Base-by-base conservation (phyloP, 352 stramenopile genomes). In the Ophiocytium majus region DNA sequence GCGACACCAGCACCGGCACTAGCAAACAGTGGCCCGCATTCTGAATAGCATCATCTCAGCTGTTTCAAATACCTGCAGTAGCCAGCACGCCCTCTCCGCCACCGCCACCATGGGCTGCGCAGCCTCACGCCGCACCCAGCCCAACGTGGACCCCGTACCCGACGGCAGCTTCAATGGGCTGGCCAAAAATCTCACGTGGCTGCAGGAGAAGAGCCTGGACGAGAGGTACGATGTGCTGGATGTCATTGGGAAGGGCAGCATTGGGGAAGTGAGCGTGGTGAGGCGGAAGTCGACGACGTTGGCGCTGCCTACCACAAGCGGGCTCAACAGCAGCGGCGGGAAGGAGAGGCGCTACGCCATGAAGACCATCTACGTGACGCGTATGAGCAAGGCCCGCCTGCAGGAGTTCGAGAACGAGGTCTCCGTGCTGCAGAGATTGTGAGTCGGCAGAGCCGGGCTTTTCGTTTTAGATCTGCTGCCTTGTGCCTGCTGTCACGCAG, bases 401-500 rank as follows among this genome's bases (percentile, higher is more conserved):
- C 63, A 83, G 50, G 84, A 88, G 50, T 88, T 88, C 79, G 81
- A 88, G 32, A 88, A 88, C 81, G 84, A 88, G 79, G 81, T 86
- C 28, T 28, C 35, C 36, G 49, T 81, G 5, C 75, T 81, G 32
- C 75, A 81, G 75, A 37, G 50, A 17, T 33, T 81, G 75, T 79
- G 31, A 79, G 71, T 79, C n/a, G n/a, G n/a, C n/a, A n/a, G n/a
- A n/a, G n/a, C n/a, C n/a, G n/a, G n/a, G n/a, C n/a, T n/a, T n/a
- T n/a, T n/a, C n/a, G n/a, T n/a, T n/a, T n/a, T n/a, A n/a, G n/a
- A n/a, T n/a, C n/a, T n/a, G n/a, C n/a, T n/a, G n/a, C n/a, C n/a
- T n/a, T n/a, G n/a, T n/a, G n/a, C n/a, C n/a, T n/a, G n/a, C n/a
- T n/a, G n/a, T n/a, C n/a, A n/a, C n/a, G n/a, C n/a, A n/a, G n/a